These are phyloP conservation scores for Xenoacremonium recifei DNA, from an alignment of 2,329 filamentous ascomycete genomes.

Conservation along the genomic window DNA sequence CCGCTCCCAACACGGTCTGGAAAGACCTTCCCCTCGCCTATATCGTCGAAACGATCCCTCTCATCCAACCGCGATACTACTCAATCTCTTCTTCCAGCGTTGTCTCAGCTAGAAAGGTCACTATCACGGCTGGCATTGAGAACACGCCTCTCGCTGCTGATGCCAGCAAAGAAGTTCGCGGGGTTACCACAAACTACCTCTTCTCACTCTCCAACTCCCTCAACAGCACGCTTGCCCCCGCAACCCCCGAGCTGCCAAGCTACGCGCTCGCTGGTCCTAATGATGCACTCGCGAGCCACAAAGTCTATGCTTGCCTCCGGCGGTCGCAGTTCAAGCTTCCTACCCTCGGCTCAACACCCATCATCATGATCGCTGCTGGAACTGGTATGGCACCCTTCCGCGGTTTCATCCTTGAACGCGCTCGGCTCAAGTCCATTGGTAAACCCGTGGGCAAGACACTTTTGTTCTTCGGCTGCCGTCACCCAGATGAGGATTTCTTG, in stretches of 20 bases:
- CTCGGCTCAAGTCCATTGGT: slow-evolving; percentile 16
- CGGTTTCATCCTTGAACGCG: slow-evolving; percentile 26
- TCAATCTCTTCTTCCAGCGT: slow-evolving; percentile 58
- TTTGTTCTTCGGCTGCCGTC: slow-evolving; percentile 61
- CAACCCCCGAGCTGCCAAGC: background rate
- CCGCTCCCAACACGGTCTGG: slow-evolving; percentile 18
- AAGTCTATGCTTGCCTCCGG: slow-evolving; percentile 20
- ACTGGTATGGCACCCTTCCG: slow-evolving; percentile 46
- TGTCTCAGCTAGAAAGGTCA: slow-evolving; percentile 20
- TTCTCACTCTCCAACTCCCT: slow-evolving; percentile 14
- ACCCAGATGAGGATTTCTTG: slow-evolving; percentile 50
- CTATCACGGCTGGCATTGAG: slow-evolving; percentile 22
- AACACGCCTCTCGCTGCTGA: slow-evolving; percentile 15
- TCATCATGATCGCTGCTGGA: slow-evolving; percentile 52
- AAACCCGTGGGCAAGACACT: slow-evolving; percentile 22
- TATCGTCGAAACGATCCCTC: slow-evolving; percentile 56
- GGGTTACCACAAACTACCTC: slow-evolving; percentile 28
- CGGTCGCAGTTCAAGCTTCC: slow-evolving; percentile 46
- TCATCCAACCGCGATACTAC: slow-evolving; percentile 53
- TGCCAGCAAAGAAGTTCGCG: slow-evolving; percentile 13
- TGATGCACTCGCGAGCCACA: slow-evolving; percentile 10
- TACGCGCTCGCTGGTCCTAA: slow-evolving; percentile 18
- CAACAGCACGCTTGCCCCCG: background rate
- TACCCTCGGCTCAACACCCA: slow-evolving; percentile 36
- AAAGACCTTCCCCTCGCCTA: slow-evolving; percentile 39